Evolutionary conservation across 495 filamentous ascomycete species (phyloP), one percentile per base, ranked within the genome.

Genomic region (Collariella sp.): DNA sequence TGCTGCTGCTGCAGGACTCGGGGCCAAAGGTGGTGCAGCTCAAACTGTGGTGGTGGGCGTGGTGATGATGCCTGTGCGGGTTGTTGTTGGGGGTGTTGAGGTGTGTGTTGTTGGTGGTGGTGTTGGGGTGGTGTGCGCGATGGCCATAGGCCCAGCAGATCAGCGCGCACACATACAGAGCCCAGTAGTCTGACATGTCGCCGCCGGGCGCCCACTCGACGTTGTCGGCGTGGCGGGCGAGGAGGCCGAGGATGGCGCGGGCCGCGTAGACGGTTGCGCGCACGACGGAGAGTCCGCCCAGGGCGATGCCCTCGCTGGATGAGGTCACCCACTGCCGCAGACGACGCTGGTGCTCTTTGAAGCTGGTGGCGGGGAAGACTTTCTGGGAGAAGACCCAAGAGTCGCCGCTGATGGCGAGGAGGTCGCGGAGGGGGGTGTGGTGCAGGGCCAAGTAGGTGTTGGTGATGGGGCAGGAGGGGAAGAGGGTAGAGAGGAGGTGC

Each of bases 171-270:
- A 69, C 72, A 52, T 76, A 74, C 52, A 76, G 46, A 19, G 65
- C 73, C 75, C 75, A 78, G 55, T 75, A 76, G 41, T 73, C 74
- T 7, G 70, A 72, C 26, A 78, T 59, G 18, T 76, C 72, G 59
- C 60, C 60, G 18, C 49, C 15, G 10, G 44, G 43, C 19, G 38
- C n/a, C 18, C 20, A 16, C 29, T 24, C 41, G 20, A 12, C 20
- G 5, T 18, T n/a, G 7, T 41, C 12, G 7, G 10, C 42, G 10
- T 26, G 38, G 46, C 24, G 41, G 10, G 50, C 50, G 7, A 71
- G 42, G 40, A 69, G 66, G 7, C 43, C 50, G 13, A 67, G 15
- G 43, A 70, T 60, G 31, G 71, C 56, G 36, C 67, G 60, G 13
- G 67, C 64, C 9, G 68, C 70, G 40, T 65, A 70, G 15, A 62